These are phyloP conservation scores for Ceratopteris richardii DNA, from an alignment of 75 land plant genomes.

Conservation along the genomic window DNA sequence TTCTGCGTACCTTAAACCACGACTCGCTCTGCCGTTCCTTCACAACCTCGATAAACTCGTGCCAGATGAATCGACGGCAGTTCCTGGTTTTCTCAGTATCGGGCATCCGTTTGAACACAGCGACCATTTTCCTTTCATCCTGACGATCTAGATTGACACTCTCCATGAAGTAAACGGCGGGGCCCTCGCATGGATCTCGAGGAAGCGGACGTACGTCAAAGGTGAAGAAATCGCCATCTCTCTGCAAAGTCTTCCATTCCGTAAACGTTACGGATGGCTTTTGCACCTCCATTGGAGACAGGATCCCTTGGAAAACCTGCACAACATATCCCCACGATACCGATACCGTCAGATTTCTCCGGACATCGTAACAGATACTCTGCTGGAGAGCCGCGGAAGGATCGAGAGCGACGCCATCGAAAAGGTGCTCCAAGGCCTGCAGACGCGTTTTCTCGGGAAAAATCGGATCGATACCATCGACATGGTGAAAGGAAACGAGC, in stretches of 20 bases:
- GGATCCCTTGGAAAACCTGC: constrained; percentile 46
- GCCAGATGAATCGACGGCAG: no score
- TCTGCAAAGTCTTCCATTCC: constrained; percentile 41
- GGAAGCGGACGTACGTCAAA: constrained; percentile 53
- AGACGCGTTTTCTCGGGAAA: constrained; percentile 48
- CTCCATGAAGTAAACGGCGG: constrained; percentile 45
- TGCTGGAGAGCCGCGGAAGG: constrained; percentile 64
- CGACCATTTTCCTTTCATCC: not conserved
- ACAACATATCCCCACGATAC: constrained; percentile 83
- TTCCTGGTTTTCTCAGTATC: no score
- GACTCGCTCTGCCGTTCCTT: no score
- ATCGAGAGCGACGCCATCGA: constrained; percentile 35
- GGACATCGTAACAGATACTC: constrained; percentile 49
- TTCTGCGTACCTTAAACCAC: no score
- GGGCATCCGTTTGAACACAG: no score
- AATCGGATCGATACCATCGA: constrained; percentile 57
- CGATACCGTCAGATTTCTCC: constrained; percentile 55
- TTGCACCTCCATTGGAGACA: constrained; percentile 35
- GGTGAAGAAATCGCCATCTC: constrained; percentile 30
- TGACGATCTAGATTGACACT: constrained; percentile 1
- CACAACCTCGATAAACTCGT: no score
- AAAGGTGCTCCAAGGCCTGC: constrained; percentile 27
- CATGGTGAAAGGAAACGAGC: constrained; percentile 62
- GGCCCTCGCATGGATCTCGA: constrained; percentile 43
- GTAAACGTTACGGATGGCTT: constrained; percentile 55